These are phyloP conservation scores for Irpex sp. DNA, from an alignment of 1,284 basidiomycete genomes.

Conservation along the genomic window DNA sequence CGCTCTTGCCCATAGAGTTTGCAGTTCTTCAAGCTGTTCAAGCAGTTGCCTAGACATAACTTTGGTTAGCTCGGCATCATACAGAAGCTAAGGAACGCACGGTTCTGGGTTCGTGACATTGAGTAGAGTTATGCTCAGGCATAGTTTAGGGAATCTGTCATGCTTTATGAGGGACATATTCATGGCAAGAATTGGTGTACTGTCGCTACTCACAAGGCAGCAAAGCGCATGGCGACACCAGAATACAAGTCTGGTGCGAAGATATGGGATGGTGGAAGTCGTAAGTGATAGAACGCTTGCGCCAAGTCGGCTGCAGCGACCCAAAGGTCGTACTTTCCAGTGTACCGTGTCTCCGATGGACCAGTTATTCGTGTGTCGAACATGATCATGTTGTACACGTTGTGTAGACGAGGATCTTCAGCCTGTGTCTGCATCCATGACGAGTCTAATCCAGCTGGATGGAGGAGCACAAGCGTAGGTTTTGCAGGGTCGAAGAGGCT, in stretches of 20 bases:
- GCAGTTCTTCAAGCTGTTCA: slow-evolving; percentile 58
- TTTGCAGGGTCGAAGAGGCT: slow-evolving; percentile 61
- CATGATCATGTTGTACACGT: slow-evolving; percentile 62
- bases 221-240: slow-evolving; percentile 49
- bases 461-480: slow-evolving; percentile 62
- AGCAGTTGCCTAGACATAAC: slow-evolving; percentile 45
- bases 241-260: slow-evolving; percentile 51
- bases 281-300: slow-evolving; percentile 56
- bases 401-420: slow-evolving; percentile 57
- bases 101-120: slow-evolving; percentile 66
- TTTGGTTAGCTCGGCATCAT: slow-evolving; percentile 1
- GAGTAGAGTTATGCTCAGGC: slow-evolving; percentile 62
- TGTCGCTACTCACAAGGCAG: slow-evolving; percentile 2
- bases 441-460: slow-evolving; percentile 64
- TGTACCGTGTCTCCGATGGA: slow-evolving; percentile 50
- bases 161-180: not conserved
- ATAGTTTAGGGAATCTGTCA: slow-evolving; percentile 66
- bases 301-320: slow-evolving; percentile 74
- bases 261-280: slow-evolving; percentile 64
- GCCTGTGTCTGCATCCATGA: slow-evolving; percentile 66
- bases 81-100: slow-evolving; percentile 37
- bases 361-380: slow-evolving; percentile 72
- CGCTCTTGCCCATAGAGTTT: slow-evolving; percentile 61
- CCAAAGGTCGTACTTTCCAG: slow-evolving; percentile 62
- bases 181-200: not conserved